Evolutionary conservation across 371 early-diverging fungal species (phyloP), one percentile per base, ranked within the genome.

Genomic region (Amoeboaphelidium protococcarum): DNA sequence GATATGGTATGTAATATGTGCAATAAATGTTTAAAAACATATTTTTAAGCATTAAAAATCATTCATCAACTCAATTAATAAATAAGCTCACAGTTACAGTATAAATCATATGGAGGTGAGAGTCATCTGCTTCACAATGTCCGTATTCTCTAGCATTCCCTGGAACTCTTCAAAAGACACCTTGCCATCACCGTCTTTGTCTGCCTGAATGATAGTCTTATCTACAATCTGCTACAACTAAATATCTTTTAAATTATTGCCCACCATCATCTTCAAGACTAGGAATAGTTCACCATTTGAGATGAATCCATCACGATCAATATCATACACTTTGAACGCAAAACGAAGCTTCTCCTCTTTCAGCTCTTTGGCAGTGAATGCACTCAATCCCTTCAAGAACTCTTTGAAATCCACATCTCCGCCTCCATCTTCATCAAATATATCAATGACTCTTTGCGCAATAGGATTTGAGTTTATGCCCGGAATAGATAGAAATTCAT

Each of bases 171-270:
- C 87, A 67, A 90, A 92, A 41, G 78, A 79, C 41, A 96, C 80
- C 55, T 78, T 76, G 48, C 91, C 91, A 56, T 92, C 94, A 53
- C 72, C 73, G 57, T 91, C 83, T 62, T 71, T 70, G 63, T 96
- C 96, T 13, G 91, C 94, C 58, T 91, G 90, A 74, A 85, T 80
- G 47, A 96, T 92, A 10, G 95, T 92, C 68, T 94, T 94, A 68
- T 97, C 98, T 2, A 97, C 96, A 54, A 97, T 91, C 64, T 95
- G 95, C 59, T 97, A 95, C 27, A 97, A 71, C 61, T 92, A 92
- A 26, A 75, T 72, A 47, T 88, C 89, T 47, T 76, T 77, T 46
- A 97, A 66, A 58, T 91, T 89, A 62, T 77, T 83, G 6, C 94
- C 92, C 20, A 87, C 88, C 91, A 92, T 91, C 85, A 86, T 90